Evolutionary conservation across 2,329 filamentous ascomycete species (phyloP), one percentile per base, ranked within the genome.

Genomic region (Apiospora koreana): DNA sequence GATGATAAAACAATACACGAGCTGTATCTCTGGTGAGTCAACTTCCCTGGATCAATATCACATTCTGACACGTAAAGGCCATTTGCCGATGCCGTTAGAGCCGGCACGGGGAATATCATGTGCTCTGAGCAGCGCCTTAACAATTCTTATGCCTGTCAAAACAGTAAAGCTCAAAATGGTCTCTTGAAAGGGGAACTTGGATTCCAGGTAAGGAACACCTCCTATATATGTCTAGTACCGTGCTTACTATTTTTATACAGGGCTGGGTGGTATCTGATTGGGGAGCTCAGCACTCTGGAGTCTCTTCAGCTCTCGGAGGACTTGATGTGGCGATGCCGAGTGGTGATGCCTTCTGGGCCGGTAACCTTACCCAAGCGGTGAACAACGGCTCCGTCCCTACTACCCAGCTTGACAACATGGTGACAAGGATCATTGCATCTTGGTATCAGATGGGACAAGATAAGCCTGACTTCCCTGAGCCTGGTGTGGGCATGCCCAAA

Each of bases 71-170:
- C n/a, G 43, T 62, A 21, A 69, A 87, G 86, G 92, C 91, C 91
- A 0, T 93, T 93, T 76, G 87, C 89, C 72, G 89, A 93, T 77
- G 89, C 91, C 0, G 86, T 92, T 23, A 84, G 84, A 62, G 90
- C 91, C 0, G 89, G 90, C 1, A 87, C 87, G 0, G 84, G 81
- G 2, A 85, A 82, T 54, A 82, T 89, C 69, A 89, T 89, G 87
- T 89, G 87, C 80, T 89, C 88, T 0, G 93, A 93, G 80, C 88
- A 93, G 76, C 88, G 91, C 69, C 80, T 92, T 76, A 94, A 94
- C 79, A 91, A 91, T 79, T 91, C 87, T 28, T 93, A 92, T 74
- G 88, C 84, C 4, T 94, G 92, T 79, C 86, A 91, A 75, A 94
- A 94, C 80, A 89, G 87, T 71, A 88, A 91, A 71, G 81, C 88